These are phyloP conservation scores for Penicillium canescens DNA, from an alignment of 495 filamentous ascomycete genomes.

Conservation along the genomic window DNA sequence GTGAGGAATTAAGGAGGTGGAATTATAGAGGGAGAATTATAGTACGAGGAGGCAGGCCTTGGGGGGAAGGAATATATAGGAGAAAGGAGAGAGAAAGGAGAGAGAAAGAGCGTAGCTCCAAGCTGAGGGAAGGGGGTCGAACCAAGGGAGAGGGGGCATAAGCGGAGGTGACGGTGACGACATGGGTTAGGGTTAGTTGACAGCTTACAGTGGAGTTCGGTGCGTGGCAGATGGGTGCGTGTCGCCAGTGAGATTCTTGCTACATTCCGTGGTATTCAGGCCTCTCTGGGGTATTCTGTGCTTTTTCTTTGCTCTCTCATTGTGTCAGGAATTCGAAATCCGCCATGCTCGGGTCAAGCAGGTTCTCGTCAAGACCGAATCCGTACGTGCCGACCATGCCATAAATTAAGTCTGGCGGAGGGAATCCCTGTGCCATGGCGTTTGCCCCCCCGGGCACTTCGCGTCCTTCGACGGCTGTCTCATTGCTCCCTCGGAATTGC, in stretches of 20 bases:
- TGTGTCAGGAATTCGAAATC: constrained; percentile 48
- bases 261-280: constrained; percentile 12
- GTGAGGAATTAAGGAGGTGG: constrained; percentile 10
- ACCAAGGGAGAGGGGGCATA: constrained; percentile 25
- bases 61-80: constrained; percentile 7
- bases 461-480: constrained; percentile 9
- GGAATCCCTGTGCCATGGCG: constrained; percentile 49
- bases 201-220: constrained; percentile 21
- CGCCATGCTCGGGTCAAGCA: constrained; percentile 49
- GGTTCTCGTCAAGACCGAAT: constrained; percentile 48
- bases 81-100: constrained; percentile 8
- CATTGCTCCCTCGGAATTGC: constrained; percentile 24
- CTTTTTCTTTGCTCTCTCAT: constrained; percentile 1
- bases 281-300: neutral
- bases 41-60: neutral
- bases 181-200: constrained; percentile 19
- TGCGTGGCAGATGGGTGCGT: constrained; percentile 22
- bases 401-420: constrained; percentile 50
- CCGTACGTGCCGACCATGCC: constrained; percentile 52
- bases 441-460: constrained; percentile 46
- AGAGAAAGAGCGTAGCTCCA: constrained; percentile 13
- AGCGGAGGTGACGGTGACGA: constrained; percentile 28
- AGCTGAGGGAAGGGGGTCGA: constrained; percentile 19
- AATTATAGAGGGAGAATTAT: constrained; percentile 3
- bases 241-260: constrained; percentile 2